Evolutionary conservation across 2,329 filamentous ascomycete genomes (phyloP).

Genomic region (Leptosphaerulina australis): DNA sequence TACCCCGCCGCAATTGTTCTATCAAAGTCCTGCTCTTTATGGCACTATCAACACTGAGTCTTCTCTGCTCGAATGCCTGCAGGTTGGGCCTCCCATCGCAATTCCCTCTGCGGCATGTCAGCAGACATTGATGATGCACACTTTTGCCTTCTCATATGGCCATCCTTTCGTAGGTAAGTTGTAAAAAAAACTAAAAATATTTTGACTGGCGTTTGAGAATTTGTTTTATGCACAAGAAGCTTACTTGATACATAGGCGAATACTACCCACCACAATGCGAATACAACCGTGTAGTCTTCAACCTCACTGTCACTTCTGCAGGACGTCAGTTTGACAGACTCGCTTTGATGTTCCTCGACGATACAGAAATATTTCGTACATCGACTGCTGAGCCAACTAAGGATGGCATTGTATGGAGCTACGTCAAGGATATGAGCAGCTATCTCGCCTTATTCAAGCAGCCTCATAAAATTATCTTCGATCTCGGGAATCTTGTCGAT

Average conservation of each 20-base stretch:
- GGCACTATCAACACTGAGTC: conserved; percentile 34
- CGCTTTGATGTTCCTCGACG: conserved; percentile 75
- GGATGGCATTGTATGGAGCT: conserved; percentile 75
- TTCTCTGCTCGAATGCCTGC: conserved; percentile 65
- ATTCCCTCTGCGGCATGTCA: conserved; percentile 57
- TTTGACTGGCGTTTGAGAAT: neutral
- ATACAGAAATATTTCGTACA: conserved; percentile 81
- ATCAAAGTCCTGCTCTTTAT: conserved; percentile 22
- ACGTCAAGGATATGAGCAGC: conserved; percentile 77
- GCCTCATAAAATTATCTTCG: conserved; percentile 77
- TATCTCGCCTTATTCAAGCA: conserved; percentile 71
- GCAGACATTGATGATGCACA: conserved; percentile 70
- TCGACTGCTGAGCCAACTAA: conserved; percentile 79
- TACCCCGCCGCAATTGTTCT: conserved; percentile 24
- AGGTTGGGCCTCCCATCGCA: conserved; percentile 71
- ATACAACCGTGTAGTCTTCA: conserved; percentile 77
- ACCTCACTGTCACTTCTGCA: conserved; percentile 73
- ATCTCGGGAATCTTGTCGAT: conserved; percentile 72
- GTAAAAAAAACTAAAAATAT: neutral
- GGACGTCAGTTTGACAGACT: conserved; percentile 80
- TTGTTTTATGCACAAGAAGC: neutral
- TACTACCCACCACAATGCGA: conserved; percentile 71
- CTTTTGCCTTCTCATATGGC: conserved; percentile 76
- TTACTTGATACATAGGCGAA: conserved; percentile 52
- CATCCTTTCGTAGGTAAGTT: conserved; percentile 71